These are phyloP conservation scores for Amyloporia xantha DNA, from an alignment of 768 basidiomycete species.

Conservation along the genomic window DNA sequence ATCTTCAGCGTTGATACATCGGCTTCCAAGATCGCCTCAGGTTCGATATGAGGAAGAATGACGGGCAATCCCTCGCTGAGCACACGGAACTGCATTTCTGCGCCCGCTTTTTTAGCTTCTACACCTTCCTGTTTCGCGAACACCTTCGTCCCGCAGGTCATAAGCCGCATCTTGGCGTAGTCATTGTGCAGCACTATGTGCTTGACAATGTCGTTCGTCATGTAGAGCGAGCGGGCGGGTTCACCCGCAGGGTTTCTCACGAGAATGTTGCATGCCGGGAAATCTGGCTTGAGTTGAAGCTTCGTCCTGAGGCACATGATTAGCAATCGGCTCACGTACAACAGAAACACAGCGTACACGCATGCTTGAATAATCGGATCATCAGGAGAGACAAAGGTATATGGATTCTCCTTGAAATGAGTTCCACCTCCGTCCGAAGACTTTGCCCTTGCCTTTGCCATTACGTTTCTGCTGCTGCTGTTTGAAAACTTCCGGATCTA, in stretches of 20 bases:
- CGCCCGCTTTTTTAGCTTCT: conserved; percentile 39
- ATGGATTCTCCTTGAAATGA: conserved; percentile 79
- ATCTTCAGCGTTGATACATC: conserved; percentile 51
- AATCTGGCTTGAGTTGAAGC: conserved; percentile 59
- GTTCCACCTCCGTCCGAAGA: conserved; percentile 19
- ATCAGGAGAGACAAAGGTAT: conserved; percentile 66
- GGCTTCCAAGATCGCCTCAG: conserved; percentile 50
- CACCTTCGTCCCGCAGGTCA: conserved; percentile 91
- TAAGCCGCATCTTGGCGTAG: conserved; percentile 77
- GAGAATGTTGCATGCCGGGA: conserved; percentile 73
- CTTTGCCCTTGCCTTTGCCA: conserved; percentile 19
- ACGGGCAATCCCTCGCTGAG: conserved; percentile 82
- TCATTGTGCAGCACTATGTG: conserved; percentile 75
- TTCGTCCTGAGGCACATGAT: conserved; percentile 54
- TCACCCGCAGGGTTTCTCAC: conserved; percentile 79
- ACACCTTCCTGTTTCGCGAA: conserved; percentile 83
- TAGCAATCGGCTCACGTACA: neutral
- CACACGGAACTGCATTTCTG: conserved; percentile 61
- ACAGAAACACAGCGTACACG: conserved; percentile 46
- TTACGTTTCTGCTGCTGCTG: conserved; percentile 8
- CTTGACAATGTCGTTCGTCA: conserved; percentile 82
- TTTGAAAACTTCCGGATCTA: conserved; percentile 3
- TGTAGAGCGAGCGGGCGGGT: conserved; percentile 74
- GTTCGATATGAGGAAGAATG: conserved; percentile 76
- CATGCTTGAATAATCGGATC: conserved; percentile 67